Evolutionary conservation across 2,329 filamentous ascomycete genomes (phyloP).

Genomic region (Aureobasidium zeae): DNA sequence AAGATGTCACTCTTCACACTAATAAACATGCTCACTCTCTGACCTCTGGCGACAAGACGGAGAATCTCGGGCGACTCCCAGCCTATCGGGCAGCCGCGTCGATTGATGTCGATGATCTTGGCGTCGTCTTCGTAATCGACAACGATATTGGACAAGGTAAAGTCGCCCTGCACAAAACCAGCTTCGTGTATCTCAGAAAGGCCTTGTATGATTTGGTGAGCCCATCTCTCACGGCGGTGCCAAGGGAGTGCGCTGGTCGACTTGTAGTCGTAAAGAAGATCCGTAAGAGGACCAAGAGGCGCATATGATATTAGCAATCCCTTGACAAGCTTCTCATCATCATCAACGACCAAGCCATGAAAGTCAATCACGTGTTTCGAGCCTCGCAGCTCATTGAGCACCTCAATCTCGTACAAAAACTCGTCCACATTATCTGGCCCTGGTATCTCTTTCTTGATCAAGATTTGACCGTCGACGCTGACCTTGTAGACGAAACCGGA

Average conservation of each 20-base stretch:
- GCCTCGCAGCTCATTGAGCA: slow-evolving; percentile 65
- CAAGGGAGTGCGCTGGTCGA: slow-evolving; percentile 50
- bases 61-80: slow-evolving; percentile 95
- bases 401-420: slow-evolving; percentile 95
- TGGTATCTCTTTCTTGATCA: slow-evolving; percentile 97
- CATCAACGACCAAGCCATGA: slow-evolving; percentile 79
- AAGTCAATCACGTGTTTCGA: slow-evolving; percentile 75
- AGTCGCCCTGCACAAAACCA: slow-evolving; percentile 94
- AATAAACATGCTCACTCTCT: slow-evolving; percentile 93
- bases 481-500: slow-evolving; percentile 98
- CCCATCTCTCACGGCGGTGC: slow-evolving; percentile 74
- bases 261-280: slow-evolving; percentile 75
- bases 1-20: slow-evolving; percentile 95
- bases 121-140: slow-evolving; percentile 76
- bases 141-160: slow-evolving; percentile 94
- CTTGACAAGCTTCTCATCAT: slow-evolving; percentile 63
- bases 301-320: slow-evolving; percentile 85
- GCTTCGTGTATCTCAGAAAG: slow-evolving; percentile 89
- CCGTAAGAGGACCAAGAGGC: slow-evolving; percentile 76
- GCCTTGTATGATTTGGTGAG: slow-evolving; percentile 79
- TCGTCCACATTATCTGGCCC: slow-evolving; percentile 92
- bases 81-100: slow-evolving; percentile 89
- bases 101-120: slow-evolving; percentile 97
- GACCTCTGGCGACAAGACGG: slow-evolving; percentile 73
- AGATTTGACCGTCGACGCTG: slow-evolving; percentile 52